phyloP scores from a whole-genome alignment of 371 early-diverging fungal species.

The Mucor sp. region DNA sequence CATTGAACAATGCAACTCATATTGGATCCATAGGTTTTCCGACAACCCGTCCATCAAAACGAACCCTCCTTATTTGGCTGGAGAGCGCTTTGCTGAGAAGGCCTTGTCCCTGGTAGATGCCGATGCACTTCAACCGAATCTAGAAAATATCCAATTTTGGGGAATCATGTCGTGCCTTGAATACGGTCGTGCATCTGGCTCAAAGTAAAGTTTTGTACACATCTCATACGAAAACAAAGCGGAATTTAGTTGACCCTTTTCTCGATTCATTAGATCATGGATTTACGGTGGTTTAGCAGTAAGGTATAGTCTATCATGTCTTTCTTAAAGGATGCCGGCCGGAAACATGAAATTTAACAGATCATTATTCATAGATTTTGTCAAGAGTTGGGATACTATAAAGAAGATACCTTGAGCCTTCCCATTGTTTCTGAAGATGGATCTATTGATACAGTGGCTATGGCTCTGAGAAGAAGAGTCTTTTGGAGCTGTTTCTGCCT shows the following conservation, averaged over 20 bases:
- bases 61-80: slow-evolving; percentile 46
- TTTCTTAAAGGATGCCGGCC: too few relatives aligned
- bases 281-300: slow-evolving; percentile 70
- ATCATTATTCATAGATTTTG: slow-evolving; percentile 40
- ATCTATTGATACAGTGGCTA: slow-evolving; percentile 48
- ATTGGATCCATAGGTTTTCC: slow-evolving; percentile 27
- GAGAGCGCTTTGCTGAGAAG: slow-evolving; percentile 45
- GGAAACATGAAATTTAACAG: neutral
- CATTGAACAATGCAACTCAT: neutral
- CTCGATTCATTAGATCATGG: slow-evolving; percentile 49
- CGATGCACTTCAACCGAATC: slow-evolving; percentile 47
- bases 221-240: neutral
- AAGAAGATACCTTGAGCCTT: slow-evolving; percentile 46
- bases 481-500: slow-evolving; percentile 62
- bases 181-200: slow-evolving; percentile 62
- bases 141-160: slow-evolving; percentile 61
- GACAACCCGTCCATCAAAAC: slow-evolving; percentile 41
- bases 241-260: slow-evolving; percentile 3
- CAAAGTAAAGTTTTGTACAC: slow-evolving; percentile 37
- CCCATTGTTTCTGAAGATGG: slow-evolving; percentile 43
- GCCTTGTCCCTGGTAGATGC: slow-evolving; percentile 43
- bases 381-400: slow-evolving; percentile 60
- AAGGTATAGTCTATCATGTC: slow-evolving; percentile 12
- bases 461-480: slow-evolving; percentile 54
- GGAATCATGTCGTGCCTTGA: slow-evolving; percentile 61